These are phyloP conservation scores for Phialophora chinensis DNA, from an alignment of 2,329 filamentous ascomycete species.

Conservation along the genomic window DNA sequence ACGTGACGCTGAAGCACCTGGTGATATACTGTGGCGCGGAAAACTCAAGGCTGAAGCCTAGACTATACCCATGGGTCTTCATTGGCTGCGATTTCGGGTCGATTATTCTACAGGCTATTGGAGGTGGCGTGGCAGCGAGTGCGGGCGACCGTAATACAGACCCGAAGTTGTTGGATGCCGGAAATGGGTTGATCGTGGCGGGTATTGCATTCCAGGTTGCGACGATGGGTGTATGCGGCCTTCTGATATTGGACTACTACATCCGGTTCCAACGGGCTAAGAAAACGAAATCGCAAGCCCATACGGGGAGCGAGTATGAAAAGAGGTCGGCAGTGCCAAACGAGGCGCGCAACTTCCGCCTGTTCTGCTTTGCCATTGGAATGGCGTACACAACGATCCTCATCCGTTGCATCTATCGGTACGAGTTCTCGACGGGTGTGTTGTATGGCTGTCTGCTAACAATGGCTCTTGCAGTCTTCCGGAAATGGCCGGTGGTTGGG, in stretches of 20 bases:
- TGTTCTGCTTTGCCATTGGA: slow-evolving; percentile 35
- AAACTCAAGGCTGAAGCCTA: slow-evolving; percentile 56
- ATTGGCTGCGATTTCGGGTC: slow-evolving; percentile 64
- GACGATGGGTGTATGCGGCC: slow-evolving; percentile 50
- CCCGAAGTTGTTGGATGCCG: slow-evolving; percentile 50
- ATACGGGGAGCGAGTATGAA: slow-evolving; percentile 42
- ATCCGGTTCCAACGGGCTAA: slow-evolving; percentile 44
- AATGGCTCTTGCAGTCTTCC: slow-evolving; percentile 48
- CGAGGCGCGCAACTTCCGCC: slow-evolving; percentile 33
- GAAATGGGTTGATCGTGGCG: slow-evolving; percentile 63
- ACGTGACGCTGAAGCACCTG: slow-evolving; percentile 63
- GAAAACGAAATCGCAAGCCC: slow-evolving; percentile 35
- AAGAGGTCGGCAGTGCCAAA: slow-evolving; percentile 34
- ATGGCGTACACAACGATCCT: slow-evolving; percentile 50
- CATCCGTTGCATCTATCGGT: slow-evolving; percentile 54
- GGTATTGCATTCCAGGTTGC: slow-evolving; percentile 65
- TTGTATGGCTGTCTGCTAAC: not conserved
- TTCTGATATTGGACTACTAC: slow-evolving; percentile 52
- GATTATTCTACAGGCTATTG: slow-evolving; percentile 63
- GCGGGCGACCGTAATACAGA: slow-evolving; percentile 43
- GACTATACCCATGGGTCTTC: slow-evolving; percentile 65
- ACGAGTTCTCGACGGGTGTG: slow-evolving; percentile 20
- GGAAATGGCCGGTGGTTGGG: slow-evolving; percentile 59
- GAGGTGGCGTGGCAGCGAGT: slow-evolving; percentile 62
- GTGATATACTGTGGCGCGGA: slow-evolving; percentile 61